A percentile compares a stretch with the other conserved stretches of the same genome.
Evolutionary conservation across 306 rosid genomes (phyloP).

Genomic region (Corylus americana): DNA sequence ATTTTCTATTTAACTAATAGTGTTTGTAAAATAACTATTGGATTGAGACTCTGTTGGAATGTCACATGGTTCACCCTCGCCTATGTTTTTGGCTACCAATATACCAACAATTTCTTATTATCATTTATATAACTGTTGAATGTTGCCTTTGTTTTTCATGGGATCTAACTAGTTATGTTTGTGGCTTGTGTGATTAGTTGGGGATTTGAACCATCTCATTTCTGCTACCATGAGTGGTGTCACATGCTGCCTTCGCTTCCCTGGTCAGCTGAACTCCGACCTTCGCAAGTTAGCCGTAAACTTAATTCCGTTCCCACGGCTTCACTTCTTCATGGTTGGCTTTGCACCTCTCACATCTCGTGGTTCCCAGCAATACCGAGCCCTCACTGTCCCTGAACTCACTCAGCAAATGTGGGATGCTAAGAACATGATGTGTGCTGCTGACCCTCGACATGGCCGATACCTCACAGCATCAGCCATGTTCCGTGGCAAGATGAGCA

Average conservation of each 20-base stretch:
- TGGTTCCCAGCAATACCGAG: slow-evolving; percentile 59
- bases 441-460: slow-evolving; percentile 60
- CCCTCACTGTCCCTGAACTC: slow-evolving; percentile 52
- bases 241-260: slow-evolving; percentile 59
- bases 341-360: slow-evolving; percentile 63
- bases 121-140: neutral
- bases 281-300: slow-evolving; percentile 58
- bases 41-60: neutral
- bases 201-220: slow-evolving; percentile 56
- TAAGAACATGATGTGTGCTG: slow-evolving; percentile 59
- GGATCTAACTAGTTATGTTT: neutral
- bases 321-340: slow-evolving; percentile 67
- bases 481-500: slow-evolving; percentile 68
- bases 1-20: neutral
- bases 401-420: slow-evolving; percentile 67
- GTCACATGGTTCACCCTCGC: neutral
- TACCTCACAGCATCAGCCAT: slow-evolving; percentile 56
- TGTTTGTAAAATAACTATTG: neutral
- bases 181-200: slow-evolving; percentile 40
- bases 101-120: neutral
- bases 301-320: slow-evolving; percentile 61
- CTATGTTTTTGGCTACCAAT: too few species aligned
- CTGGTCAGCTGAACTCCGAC: slow-evolving; percentile 58
- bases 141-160: neutral
- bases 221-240: slow-evolving; percentile 68